Conservation (phyloP, 2,329 filamentous ascomycete species). For the Aspergillus puulaauensis region DNA sequence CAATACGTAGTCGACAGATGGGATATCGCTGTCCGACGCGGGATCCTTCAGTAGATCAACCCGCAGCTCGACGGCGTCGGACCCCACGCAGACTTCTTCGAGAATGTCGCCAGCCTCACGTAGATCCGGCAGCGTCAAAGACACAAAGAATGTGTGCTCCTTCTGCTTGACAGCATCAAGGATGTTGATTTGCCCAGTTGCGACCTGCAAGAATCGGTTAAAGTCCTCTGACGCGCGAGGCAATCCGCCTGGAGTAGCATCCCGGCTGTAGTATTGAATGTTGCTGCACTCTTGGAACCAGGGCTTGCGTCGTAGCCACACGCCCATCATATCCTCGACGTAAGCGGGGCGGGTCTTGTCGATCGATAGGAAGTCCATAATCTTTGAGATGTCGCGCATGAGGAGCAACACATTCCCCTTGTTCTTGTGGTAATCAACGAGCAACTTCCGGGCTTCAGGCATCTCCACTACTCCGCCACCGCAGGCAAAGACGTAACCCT, state of each 20-base stretch:
- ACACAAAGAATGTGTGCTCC: conserved; percentile 84
- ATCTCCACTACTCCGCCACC: conserved; percentile 92
- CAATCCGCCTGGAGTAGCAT: conserved; percentile 51
- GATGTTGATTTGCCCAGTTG: conserved; percentile 61
- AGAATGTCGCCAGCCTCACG: conserved; percentile 63
- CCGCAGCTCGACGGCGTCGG: conserved; percentile 91
- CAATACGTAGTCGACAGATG: conserved; percentile 72
- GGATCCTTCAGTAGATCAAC: conserved; percentile 84
- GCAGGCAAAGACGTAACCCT: conserved; percentile 83
- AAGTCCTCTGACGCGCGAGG: conserved; percentile 66
- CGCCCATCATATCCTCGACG: conserved; percentile 84
- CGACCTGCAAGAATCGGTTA: conserved; percentile 66
- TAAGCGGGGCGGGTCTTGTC: conserved; percentile 93
- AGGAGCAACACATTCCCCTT: conserved; percentile 86
- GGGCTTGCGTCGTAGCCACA: conserved; percentile 83
- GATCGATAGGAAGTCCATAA: conserved; percentile 82
- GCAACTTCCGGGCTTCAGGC: conserved; percentile 71
- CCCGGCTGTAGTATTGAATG: conserved; percentile 85
- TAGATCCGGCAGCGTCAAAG: conserved; percentile 78
- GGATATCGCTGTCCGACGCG: conserved; percentile 55
- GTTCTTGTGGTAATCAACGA: conserved; percentile 69
- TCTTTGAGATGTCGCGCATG: conserved; percentile 80
- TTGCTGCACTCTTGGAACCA: conserved; percentile 95
- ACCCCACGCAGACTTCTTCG: conserved; percentile 73
- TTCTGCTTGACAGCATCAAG: conserved; percentile 63